phyloP scores from a whole-genome alignment of 495 filamentous ascomycete species.

The Neurospora sp. region DNA sequence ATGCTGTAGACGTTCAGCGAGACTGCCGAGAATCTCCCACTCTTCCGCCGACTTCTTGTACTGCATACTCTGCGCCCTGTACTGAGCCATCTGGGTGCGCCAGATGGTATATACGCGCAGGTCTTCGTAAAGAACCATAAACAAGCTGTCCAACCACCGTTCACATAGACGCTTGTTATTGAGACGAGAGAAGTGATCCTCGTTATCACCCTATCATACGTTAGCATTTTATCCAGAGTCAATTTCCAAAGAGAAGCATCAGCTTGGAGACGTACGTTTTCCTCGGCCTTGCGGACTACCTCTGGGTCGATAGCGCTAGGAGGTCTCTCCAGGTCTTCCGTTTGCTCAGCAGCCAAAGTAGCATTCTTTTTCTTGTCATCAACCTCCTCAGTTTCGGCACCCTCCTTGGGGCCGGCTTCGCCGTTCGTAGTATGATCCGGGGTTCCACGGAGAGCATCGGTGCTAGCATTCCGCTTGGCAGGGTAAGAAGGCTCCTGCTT shows the following conservation, averaged over 20 bases:
- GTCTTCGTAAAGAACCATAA: conserved; percentile 98
- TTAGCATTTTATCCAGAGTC: conserved; percentile 12
- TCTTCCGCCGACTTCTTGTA: conserved; percentile 95
- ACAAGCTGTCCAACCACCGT: conserved; percentile 94
- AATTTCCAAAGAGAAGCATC: not conserved
- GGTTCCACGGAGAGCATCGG: conserved; percentile 58
- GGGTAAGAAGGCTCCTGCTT: conserved; percentile 53
- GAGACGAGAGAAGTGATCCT: conserved; percentile 56
- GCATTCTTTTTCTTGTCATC: conserved; percentile 31
- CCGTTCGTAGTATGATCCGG: conserved; percentile 56
- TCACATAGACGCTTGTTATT: conserved; percentile 96
- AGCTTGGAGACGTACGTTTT: conserved; percentile 51
- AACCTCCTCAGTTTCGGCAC: conserved; percentile 37
- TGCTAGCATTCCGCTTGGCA: conserved; percentile 61
- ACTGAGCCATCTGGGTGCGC: conserved; percentile 94
- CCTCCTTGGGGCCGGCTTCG: conserved; percentile 28
- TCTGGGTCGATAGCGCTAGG: conserved; percentile 74
- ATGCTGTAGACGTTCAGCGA: conserved; percentile 88
- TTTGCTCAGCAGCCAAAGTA: conserved; percentile 15
- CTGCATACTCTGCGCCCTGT: conserved; percentile 74
- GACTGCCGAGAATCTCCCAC: conserved; percentile 93
- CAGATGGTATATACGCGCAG: conserved; percentile 97
- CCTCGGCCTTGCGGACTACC: conserved; percentile 73
- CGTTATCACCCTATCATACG: conserved; percentile 23
- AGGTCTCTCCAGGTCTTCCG: conserved; percentile 59